Conservation (phyloP, 768 basidiomycete species). For the Mrakia frigida region DNA sequence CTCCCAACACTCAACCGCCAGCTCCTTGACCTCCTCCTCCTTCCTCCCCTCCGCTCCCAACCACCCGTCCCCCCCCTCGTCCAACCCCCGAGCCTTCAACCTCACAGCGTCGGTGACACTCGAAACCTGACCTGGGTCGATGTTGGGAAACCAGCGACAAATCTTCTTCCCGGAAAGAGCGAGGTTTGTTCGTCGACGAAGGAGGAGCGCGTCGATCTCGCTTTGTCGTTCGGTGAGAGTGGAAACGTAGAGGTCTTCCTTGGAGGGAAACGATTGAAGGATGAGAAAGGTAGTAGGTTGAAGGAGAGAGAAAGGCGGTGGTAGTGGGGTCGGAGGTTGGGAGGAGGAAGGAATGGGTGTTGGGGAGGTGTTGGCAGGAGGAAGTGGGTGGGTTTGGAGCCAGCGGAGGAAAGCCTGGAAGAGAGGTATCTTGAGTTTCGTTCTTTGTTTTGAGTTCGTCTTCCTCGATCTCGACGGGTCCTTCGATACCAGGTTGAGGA, state of each 20-base stretch:
- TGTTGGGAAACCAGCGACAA: neutral
- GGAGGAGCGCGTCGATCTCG: neutral
- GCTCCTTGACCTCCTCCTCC: neutral
- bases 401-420: neutral
- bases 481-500: neutral
- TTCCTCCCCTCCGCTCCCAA: neutral
- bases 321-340: neutral
- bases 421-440: neutral
- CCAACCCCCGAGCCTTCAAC: neutral
- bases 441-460: neutral
- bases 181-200: neutral
- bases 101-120: neutral
- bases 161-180: constrained; percentile 2
- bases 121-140: neutral
- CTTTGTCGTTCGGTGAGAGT: neutral
- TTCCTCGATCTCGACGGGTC: neutral
- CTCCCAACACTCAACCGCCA: neutral
- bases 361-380: neutral
- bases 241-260: neutral
- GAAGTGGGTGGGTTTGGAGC: neutral
- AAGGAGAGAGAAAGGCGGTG: neutral
- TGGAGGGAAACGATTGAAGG: neutral
- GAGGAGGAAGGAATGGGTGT: neutral
- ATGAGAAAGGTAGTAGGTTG: neutral
- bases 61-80: neutral